phyloP scores from a whole-genome alignment of 129 eudicot species.

The Artemisia annua region DNA sequence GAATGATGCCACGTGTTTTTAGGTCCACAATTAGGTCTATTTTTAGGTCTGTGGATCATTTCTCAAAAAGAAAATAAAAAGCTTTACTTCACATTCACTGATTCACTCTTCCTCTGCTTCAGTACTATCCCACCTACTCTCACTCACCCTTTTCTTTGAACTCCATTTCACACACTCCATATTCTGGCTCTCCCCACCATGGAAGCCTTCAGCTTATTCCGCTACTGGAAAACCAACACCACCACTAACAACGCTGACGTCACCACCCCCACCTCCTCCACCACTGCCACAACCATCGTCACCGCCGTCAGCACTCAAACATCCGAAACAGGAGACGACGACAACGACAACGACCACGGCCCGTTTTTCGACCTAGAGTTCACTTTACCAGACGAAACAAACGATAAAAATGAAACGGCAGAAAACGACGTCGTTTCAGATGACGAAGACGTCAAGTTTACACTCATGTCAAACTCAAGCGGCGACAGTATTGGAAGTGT shows the following conservation, averaged over 20 bases:
- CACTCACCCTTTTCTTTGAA: no score
- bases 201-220: conserved; percentile 86
- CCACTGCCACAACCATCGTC: conserved; percentile 25
- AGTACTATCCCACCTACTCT: no score
- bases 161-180: background rate
- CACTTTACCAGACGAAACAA: conserved; percentile 41
- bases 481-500: conserved; percentile 26
- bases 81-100: no score
- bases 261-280: conserved; percentile 20
- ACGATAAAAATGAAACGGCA: conserved; percentile 10
- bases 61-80: no score
- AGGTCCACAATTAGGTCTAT: no score
- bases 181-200: conserved; percentile 74
- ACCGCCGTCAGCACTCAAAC: conserved; percentile 23
- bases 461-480: conserved; percentile 41
- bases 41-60: no score
- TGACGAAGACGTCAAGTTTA: conserved; percentile 47
- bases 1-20: no score
- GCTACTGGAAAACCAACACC: conserved; percentile 17
- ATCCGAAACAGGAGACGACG: conserved; percentile 44
- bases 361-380: conserved; percentile 86
- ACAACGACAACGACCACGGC: conserved; percentile 66
- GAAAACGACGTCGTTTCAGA: conserved; percentile 19
- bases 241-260: conserved; percentile 7
- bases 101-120: no score